Conservation (phyloP, 345 rosid genomes). For the Boechera retrofracta region DNA sequence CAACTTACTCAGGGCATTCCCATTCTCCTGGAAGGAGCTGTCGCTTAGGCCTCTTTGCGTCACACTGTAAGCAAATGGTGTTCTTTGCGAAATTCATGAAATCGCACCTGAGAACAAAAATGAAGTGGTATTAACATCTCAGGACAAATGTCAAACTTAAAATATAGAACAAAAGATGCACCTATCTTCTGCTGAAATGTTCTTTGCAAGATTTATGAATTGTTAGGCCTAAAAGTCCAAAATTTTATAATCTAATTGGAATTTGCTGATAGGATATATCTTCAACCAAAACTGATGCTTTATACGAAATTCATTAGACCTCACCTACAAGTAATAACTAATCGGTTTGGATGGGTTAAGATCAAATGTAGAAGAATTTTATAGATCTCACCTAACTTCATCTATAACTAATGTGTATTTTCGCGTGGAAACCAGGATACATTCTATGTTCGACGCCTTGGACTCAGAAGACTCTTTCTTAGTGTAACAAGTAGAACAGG, state of each 20-base stretch:
- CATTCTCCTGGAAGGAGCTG: conserved; percentile 99
- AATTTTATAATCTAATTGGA: background rate
- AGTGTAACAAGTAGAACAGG: conserved; percentile 16
- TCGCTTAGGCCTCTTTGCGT: conserved; percentile 95
- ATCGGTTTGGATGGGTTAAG: background rate
- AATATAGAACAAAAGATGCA: background rate
- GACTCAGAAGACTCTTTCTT: conserved; percentile 15
- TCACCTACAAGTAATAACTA: background rate
- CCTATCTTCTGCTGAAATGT: background rate
- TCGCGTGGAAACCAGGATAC: background rate
- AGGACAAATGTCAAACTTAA: conserved; percentile 7
- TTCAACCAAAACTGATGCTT: background rate
- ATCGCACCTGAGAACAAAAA: conserved; percentile 67
- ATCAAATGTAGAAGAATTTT: conserved; percentile 10
- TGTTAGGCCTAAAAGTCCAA: background rate
- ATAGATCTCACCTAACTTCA: background rate
- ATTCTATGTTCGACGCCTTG: background rate
- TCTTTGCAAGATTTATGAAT: background rate
- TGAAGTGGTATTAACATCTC: conserved; percentile 25
- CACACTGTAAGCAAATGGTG: conserved; percentile 90
- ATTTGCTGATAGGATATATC: background rate
- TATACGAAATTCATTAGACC: background rate
- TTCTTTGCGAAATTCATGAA: conserved; percentile 99
- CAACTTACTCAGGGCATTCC: conserved; percentile 98
- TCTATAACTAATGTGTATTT: background rate